Base-by-base conservation (phyloP, 179 eudicot species). In the Patellifolia procumbens region DNA sequence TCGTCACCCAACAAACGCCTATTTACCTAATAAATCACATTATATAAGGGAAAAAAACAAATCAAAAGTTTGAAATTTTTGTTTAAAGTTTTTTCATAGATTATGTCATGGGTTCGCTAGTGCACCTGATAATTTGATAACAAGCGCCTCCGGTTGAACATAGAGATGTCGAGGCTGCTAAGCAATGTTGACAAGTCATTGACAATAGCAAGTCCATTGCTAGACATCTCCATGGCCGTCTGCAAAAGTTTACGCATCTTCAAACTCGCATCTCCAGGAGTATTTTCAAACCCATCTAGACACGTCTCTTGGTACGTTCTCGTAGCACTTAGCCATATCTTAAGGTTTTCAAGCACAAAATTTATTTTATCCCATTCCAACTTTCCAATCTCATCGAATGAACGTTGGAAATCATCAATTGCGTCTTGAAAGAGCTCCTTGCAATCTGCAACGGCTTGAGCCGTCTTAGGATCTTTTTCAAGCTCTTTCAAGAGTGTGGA, bases 261-360 rank as follows among this genome's bases (percentile, higher is more conserved):
- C 4, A 26, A 63, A 28, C 73, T 73, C 0, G 83, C 86, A 24
- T 83, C 82, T 6, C 81, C 78, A 0, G 85, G 83, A 0, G 99
- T 89, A 53, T 95, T 97, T 60, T 96, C 94, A 17, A 95, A 91
- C n/a, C 97, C 99, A 64, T 95, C 97, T 0, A 95, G 86, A 78
- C 99, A 95, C 0, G 99, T 93, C 79, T 93, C 99, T 80, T 95
- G 99, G 81, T 95, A 93, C 64, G 93, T 89, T 17, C 93, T 68
- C 0, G 98, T 91, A 0, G 98, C 99, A 75, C 99, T 95, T 0
- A 95, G 79, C 99, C 99, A 96, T 17, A 92, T 86, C 64, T 90
- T 90, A 7, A 95, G 76, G 87, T 93, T 82, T 10, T 48, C 74
- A 3, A 86, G 35, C 26, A 86, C 87, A 35, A 67, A 67, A 24